Evolutionary conservation across 148 eudicot genomes (phyloP).

Genomic region (Vaccinium darrowii): DNA sequence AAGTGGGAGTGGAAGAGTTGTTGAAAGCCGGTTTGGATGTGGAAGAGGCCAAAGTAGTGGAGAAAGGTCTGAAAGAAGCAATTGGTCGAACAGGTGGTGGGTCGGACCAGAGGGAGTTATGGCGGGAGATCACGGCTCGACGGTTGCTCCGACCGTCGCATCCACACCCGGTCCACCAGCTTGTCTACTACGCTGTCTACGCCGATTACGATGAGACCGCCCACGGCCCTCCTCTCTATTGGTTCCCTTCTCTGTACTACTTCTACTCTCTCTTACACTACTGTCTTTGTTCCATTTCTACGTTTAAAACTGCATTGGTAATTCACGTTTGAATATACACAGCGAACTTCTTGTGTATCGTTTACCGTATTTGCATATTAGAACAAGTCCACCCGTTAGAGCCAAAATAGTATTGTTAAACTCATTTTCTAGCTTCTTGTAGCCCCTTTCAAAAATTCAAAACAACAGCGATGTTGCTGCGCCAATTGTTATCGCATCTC

Average conservation of each 20-base stretch:
- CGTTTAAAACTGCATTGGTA: too few relatives aligned
- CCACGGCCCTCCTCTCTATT: constrained; percentile 69
- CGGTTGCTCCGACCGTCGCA: constrained; percentile 57
- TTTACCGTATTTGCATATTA: too few relatives aligned
- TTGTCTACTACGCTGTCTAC: constrained; percentile 61
- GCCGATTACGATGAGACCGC: constrained; percentile 47
- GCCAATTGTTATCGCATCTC: too few relatives aligned
- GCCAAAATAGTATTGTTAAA: too few relatives aligned
- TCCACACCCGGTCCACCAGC: constrained; percentile 70
- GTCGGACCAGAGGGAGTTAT: constrained; percentile 28
- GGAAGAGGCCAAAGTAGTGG: constrained; percentile 39
- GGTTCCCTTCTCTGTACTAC: constrained; percentile 75
- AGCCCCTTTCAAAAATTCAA: too few relatives aligned
- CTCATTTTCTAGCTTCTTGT: too few relatives aligned
- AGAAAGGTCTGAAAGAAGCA: constrained; percentile 26
- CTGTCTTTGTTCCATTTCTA: too few relatives aligned
- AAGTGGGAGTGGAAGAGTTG: constrained; percentile 40
- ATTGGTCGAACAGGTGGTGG: constrained; percentile 3
- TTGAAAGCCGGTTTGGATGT: constrained; percentile 37
- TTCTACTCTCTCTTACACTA: background rate
- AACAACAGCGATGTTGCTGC: too few relatives aligned
- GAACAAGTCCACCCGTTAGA: too few relatives aligned
- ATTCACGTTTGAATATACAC: too few relatives aligned
- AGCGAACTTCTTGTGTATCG: too few relatives aligned
- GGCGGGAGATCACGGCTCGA: constrained; percentile 63